Evolutionary conservation across 2,329 filamentous ascomycete genomes (phyloP).

Genomic region (Phoma herbarum): DNA sequence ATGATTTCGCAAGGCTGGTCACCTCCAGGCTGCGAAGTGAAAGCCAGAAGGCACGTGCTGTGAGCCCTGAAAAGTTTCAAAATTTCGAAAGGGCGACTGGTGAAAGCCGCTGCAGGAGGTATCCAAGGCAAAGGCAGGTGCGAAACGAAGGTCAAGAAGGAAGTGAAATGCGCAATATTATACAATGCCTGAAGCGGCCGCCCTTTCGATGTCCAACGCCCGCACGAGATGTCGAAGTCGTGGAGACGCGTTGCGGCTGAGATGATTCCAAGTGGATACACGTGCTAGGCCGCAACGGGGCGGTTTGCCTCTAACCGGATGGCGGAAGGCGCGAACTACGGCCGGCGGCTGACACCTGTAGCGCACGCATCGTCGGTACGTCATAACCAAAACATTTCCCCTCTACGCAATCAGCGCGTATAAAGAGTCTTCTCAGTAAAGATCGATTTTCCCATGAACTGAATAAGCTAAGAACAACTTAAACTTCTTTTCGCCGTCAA

Average conservation of each 20-base stretch:
- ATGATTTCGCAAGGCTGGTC: neutral
- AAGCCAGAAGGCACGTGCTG: constrained; percentile 9
- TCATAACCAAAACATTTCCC: constrained; percentile 19
- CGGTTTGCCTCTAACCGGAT: constrained; percentile 9
- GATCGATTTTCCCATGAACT: neutral
- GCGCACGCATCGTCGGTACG: constrained; percentile 14
- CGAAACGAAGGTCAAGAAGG: constrained; percentile 6
- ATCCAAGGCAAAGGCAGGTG: constrained; percentile 1
- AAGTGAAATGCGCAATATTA: constrained; percentile 11
- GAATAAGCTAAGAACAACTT: neutral
- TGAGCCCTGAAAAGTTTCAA: constrained; percentile 15
- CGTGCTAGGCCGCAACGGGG: constrained; percentile 6
- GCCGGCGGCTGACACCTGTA: constrained; percentile 1
- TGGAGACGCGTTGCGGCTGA: constrained; percentile 20
- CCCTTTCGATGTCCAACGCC: constrained; percentile 5
- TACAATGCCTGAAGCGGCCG: constrained; percentile 19
- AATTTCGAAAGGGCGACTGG: constrained; percentile 1
- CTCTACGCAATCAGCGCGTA: constrained; percentile 22
- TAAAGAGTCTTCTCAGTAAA: constrained; percentile 14
- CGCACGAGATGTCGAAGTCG: constrained; percentile 12
- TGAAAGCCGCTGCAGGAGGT: neutral
- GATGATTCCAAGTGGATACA: constrained; percentile 12
- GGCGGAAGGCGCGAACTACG: constrained; percentile 15
- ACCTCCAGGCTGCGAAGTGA: neutral
- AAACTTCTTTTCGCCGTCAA: too few relatives aligned